Conservation (phyloP, 1,139 yeast genomes). For the Nakaseomyces glabratus region DNA sequence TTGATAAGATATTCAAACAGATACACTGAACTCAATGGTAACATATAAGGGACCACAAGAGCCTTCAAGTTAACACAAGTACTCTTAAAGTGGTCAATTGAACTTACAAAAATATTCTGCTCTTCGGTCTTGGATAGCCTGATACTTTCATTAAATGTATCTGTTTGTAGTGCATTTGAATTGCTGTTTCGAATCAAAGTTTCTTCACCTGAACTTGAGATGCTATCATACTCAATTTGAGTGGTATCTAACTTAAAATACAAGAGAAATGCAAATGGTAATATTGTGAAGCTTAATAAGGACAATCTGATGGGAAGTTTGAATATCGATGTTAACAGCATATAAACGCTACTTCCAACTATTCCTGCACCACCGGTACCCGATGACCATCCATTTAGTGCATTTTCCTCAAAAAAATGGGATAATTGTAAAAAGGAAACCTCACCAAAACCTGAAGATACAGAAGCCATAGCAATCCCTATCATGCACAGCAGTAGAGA, state of each 20-base stretch:
- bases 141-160: not conserved
- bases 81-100: slow-evolving; percentile 27
- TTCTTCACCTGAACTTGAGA: not conserved
- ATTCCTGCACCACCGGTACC: slow-evolving; percentile 97
- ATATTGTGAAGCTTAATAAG: slow-evolving; percentile 39
- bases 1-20: slow-evolving; percentile 81
- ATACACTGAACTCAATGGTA: slow-evolving; percentile 77
- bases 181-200: no score
- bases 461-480: slow-evolving; percentile 76
- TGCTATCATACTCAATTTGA: not conserved
- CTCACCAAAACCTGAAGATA: slow-evolving; percentile 87
- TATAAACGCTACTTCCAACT: slow-evolving; percentile 57
- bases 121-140: not conserved
- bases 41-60: slow-evolving; percentile 60
- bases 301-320: slow-evolving; percentile 39
- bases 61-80: slow-evolving; percentile 43
- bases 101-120: slow-evolving; percentile 5
- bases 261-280: slow-evolving; percentile 44
- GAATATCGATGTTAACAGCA: slow-evolving; percentile 48
- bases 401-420: slow-evolving; percentile 48
- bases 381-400: slow-evolving; percentile 80
- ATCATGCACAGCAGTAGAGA: slow-evolving; percentile 36
- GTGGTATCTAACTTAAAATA: slow-evolving; percentile 25
- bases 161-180: no score
- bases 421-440: slow-evolving; percentile 79